phyloP scores from a whole-genome alignment of 139 green algal genomes.

The Micromonas pusilla region DNA sequence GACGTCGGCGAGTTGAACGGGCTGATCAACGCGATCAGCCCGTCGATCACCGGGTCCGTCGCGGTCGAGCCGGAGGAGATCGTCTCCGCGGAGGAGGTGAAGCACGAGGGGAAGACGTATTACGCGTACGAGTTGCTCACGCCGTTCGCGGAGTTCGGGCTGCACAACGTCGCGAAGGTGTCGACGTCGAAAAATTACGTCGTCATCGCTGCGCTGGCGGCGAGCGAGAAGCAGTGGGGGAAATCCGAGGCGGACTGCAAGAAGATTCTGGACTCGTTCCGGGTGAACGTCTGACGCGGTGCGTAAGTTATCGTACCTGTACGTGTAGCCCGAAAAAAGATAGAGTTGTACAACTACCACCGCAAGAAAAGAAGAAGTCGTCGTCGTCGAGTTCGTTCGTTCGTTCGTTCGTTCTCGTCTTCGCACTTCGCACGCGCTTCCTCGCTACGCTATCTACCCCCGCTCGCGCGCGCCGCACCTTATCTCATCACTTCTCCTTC shows the following conservation, averaged over 20 bases:
- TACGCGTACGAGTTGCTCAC: slow-evolving; percentile 19
- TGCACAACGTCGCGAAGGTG: background rate
- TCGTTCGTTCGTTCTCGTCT: too few relatives aligned
- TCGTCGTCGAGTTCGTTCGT: too few relatives aligned
- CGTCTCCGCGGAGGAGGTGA: background rate
- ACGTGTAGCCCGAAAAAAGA: too few relatives aligned
- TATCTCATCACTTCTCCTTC: too few relatives aligned
- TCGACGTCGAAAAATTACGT: slow-evolving; percentile 14
- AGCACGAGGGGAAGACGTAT: background rate
- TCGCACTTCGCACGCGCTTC: too few relatives aligned
- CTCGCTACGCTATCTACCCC: too few relatives aligned
- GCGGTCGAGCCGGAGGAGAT: slow-evolving; percentile 5
- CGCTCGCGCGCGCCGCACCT: too few relatives aligned
- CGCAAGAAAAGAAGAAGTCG: too few relatives aligned
- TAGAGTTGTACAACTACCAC: too few relatives aligned
- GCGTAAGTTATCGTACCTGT: too few relatives aligned
- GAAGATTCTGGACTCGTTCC: background rate
- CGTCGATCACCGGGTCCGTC: slow-evolving; percentile 9
- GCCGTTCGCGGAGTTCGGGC: background rate
- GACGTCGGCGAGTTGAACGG: background rate
- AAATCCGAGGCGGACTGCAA: background rate
- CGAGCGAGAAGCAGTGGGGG: slow-evolving; percentile 10
- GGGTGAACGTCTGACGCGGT: background rate
- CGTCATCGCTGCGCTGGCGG: slow-evolving; percentile 3
- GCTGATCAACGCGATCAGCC: background rate